Evolutionary conservation across 345 rosid genomes (phyloP), one percentile per base, ranked within the genome.

Genomic region (Schrenkiella parvula): DNA sequence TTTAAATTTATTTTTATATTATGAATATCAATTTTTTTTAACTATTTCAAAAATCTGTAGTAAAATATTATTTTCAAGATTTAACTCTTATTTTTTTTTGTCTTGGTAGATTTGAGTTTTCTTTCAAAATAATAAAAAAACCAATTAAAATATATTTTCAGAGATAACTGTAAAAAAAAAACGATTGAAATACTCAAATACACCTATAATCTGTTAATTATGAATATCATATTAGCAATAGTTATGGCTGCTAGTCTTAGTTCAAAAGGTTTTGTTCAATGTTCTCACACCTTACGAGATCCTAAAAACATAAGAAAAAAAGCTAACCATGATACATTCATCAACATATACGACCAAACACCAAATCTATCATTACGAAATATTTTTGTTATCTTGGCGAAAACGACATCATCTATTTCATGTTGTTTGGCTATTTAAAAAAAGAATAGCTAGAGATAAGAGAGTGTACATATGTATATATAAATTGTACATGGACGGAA

Each of bases 351-450:
- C 61, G 43, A 46, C 35, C 68, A 71, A 62, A 22, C 54, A 22
- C 28, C 63, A 31, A 41, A 39, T 41, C 11, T 41, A 52, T 72
- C 28, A 68, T 68, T 46, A 56, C 46, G 5, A 68, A 9, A 55
- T 68, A 29, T 31, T 54, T 38, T 71, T 53, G 62, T 17, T 39
- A 71, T 62, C 75, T 52, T 28, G 23, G 17, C 69, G 54, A 71
- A 51, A 62, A 71, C 43, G 64, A 55, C 64, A 55, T 19, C 23
- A 22, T 29, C 31, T 13, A 14, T 29, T 9, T 43, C 23, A 56
- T 68, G 13, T 29, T 67, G 6, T 3, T 51, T 66, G 23, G 15
- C 34, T 51, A 41, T 37, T 37, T 17, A 7, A 13, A 67, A 53
- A 17, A 14, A 19, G 19, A 15, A 31, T 31, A 26, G 1, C 25